Evolutionary conservation across 805 yeast species (phyloP), one percentile per base, ranked within the genome.

Genomic region (Yamadazyma insecticola): DNA sequence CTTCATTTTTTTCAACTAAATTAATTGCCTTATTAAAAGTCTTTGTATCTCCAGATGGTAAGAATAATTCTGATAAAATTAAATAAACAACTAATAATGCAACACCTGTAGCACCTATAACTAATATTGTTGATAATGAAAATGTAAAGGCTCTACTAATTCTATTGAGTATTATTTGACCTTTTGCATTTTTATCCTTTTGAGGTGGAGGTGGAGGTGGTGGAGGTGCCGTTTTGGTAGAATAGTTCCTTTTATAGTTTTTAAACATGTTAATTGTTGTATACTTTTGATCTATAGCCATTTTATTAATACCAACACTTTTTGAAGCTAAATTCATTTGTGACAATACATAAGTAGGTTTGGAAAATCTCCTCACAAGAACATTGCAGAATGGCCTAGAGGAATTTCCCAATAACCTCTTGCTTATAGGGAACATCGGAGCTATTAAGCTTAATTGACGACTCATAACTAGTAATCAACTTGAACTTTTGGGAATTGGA

Each of bases 1-100:
- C 55, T 29, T 70, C 69, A 53, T 81, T 85, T 37, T 79, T 65
- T 50, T 89, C 90, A 22, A 87, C 74, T 45, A 84, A 60, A 9
- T 75, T 72, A 19, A 88, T 88, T 2, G 95, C 94, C 45, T 86
- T 74, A 60, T 89, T 88, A 65, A 89, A 89, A 2, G 94, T 76
- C 42, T 81, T 83, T 0, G 95, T 89, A 51, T 89, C 96, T 15
- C 95, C 95, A 1, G 94, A 81, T 7, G 97, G 96, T 28, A 89
- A 72, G 43, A 86, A 76, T 19, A 89, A 60, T 52, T 89, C 96
- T 8, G 81, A 68, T n/a, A 82, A 71, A 14, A 88, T 74, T 40
- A 86, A 69, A 54, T 85, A 89, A 6, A 85, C 66, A 13, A 88
- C 71, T 75, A 36, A 79, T 55, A 27, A 78, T 0, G 90, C 76